phyloP scores from a whole-genome alignment of 352 stramenopile genomes.

The Phytophthora sp. region DNA sequence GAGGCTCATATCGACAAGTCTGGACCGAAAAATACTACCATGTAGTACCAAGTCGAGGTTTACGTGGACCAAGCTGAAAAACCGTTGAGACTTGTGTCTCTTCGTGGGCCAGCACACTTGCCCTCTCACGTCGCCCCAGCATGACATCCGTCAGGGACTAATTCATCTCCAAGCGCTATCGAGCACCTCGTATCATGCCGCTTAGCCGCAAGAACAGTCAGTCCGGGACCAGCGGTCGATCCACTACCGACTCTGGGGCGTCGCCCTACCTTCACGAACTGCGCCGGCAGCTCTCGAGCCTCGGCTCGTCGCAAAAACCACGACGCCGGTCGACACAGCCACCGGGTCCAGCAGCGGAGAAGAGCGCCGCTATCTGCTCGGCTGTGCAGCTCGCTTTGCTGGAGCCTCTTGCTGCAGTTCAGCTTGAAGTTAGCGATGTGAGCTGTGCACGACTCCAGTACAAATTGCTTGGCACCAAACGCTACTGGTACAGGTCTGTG shows the following conservation, averaged over 20 bases:
- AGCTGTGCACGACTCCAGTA: constrained; percentile 70
- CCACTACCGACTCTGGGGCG: neutral
- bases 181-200: constrained; percentile 6
- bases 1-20: neutral
- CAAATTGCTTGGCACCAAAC: constrained; percentile 54
- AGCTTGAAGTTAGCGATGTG: constrained; percentile 44
- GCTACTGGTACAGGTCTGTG: constrained; percentile 73
- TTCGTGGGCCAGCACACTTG: constrained; percentile 7
- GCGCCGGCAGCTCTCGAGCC: constrained; percentile 16
- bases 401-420: constrained; percentile 12
- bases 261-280: constrained; percentile 27
- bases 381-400: constrained; percentile 17
- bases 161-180: neutral
- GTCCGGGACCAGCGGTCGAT: constrained; percentile 1
- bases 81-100: constrained; percentile 5
- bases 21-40: no score
- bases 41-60: no score
- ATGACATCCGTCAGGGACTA: neutral
- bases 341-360: constrained; percentile 26
- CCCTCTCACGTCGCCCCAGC: no score
- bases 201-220: constrained; percentile 23
- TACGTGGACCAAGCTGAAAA: neutral
- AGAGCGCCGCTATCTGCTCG: constrained; percentile 25
- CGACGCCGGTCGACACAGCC: constrained; percentile 11
- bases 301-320: constrained; percentile 17